A percentile compares a stretch with the other conserved stretches of the same genome.
phyloP scores from a whole-genome alignment of 495 filamentous ascomycete species.

The Mycothermus thermophilus region DNA sequence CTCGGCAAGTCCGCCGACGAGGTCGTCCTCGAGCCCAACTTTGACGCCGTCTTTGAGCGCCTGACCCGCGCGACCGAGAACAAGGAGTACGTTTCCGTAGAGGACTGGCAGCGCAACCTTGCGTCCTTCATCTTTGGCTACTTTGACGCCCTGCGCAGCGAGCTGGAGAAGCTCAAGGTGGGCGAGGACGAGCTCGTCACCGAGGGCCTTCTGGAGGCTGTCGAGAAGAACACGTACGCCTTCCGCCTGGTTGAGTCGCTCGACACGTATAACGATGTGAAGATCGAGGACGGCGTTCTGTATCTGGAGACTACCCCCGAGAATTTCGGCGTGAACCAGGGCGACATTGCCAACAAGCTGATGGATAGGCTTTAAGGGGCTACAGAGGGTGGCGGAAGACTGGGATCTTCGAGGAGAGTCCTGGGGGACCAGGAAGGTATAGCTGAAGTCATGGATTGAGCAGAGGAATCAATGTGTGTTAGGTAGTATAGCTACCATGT shows the following conservation, averaged over 20 bases:
- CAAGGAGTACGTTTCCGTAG: too few species aligned
- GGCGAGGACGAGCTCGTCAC: conserved; percentile 33
- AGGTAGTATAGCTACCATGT: too few species aligned
- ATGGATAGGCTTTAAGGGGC: conserved; percentile 14
- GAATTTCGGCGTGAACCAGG: conserved; percentile 13
- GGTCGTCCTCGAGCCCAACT: conserved; percentile 30
- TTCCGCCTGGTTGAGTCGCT: conserved; percentile 36
- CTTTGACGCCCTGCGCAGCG: conserved; percentile 25
- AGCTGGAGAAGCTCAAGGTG: conserved; percentile 30
- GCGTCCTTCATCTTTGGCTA: conserved; percentile 24
- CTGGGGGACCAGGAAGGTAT: too few species aligned
- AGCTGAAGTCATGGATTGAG: too few species aligned
- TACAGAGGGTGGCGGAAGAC: too few species aligned
- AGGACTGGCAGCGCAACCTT: conserved; percentile 31
- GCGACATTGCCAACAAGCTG: conserved; percentile 12
- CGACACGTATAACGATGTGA: conserved; percentile 27
- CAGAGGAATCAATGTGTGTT: too few species aligned
- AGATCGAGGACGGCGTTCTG: conserved; percentile 29
- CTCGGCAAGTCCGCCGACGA: conserved; percentile 25
- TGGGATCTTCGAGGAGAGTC: too few species aligned
- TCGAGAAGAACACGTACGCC: conserved; percentile 24
- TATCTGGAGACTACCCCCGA: conserved; percentile 23
- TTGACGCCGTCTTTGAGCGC: conserved; percentile 35
- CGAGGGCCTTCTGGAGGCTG: conserved; percentile 32
- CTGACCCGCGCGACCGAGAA: too few species aligned